Base-by-base conservation (phyloP, 2,329 filamentous ascomycete species). In the Lasiodiplodia theobromae region DNA sequence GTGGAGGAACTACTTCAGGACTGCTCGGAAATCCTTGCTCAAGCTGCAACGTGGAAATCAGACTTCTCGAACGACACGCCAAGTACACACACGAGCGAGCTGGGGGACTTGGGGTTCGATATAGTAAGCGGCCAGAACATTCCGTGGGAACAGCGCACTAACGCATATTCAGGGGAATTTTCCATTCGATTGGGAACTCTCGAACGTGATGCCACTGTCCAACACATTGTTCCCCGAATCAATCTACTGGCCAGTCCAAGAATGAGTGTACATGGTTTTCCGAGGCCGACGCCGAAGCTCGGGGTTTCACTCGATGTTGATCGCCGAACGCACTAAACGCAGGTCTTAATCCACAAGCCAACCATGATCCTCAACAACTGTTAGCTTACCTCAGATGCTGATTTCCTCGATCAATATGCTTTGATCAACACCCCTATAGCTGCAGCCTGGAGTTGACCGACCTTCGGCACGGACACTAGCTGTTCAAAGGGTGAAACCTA, bases 1-100 rank as follows among this genome's bases (percentile, higher is more conserved):
- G 8, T 63, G 21, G 60, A 64, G 47, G n/a, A 10, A n/a, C 11
- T 64, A 11, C 60, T 64, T 23, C 44, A 37, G n/a, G 60, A 64
- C 3, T 64, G 60, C n/a, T 31, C 28, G 4, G 28, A 52, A 4
- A 64, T 31, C 4, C 47, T 64, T 31, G 60, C 44, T 10, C 28
- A 64, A 21, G 18, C 37, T 6, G 38, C 23, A n/a, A 7, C 10
- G 21, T 47, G 44, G 11, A 34, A 31, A 53, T 14, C 14, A 3
- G 58, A 49, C 21, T 12, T 31, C 2, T 4, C 31, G 4, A 37
- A 25, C 4, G 31, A 52, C 12, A 34, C 44, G 10, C 25, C 40
- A 12, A 38, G n/a, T 12, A 18, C 25, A 4, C 44, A 38, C 7
- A 28, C 60, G 2, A 47, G 38, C 6, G 60, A 52, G 18, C 28